phyloP scores from a whole-genome alignment of 768 basidiomycete species.

The Hebeloma cylindrosporum region DNA sequence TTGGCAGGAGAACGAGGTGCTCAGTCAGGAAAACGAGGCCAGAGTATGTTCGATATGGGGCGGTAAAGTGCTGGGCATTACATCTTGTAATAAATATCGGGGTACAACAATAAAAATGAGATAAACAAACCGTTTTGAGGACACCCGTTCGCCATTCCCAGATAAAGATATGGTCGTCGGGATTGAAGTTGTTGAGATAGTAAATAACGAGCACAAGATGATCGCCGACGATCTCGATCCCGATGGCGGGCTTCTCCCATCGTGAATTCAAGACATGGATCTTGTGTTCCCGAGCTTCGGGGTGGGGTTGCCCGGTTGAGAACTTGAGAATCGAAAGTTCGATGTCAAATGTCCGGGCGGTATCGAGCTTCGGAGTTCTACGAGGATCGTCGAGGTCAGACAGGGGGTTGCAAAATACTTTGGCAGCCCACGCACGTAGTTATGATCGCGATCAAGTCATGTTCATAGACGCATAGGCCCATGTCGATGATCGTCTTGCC shows the following conservation, averaged over 20 bases:
- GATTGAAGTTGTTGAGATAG: slow-evolving; percentile 17
- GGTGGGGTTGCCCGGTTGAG: slow-evolving; percentile 38
- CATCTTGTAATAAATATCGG: neutral
- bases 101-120: neutral
- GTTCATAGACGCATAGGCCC: slow-evolving; percentile 42
- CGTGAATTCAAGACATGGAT: slow-evolving; percentile 30
- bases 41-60: slow-evolving; percentile 27
- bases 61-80: slow-evolving; percentile 20
- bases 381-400: neutral
- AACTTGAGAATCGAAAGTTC: slow-evolving; percentile 31
- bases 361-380: too few species aligned
- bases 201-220: slow-evolving; percentile 40
- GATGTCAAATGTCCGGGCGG: too few species aligned
- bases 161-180: slow-evolving; percentile 36
- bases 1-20: slow-evolving; percentile 34
- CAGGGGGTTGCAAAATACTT: slow-evolving; percentile 1
- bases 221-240: slow-evolving; percentile 47
- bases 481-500: slow-evolving; percentile 40
- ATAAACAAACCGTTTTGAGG: slow-evolving; percentile 33
- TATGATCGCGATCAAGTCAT: slow-evolving; percentile 43
- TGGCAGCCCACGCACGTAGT: slow-evolving; percentile 35
- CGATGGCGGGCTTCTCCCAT: slow-evolving; percentile 31
- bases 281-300: slow-evolving; percentile 27
- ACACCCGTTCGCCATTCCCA: slow-evolving; percentile 44
- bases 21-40: slow-evolving; percentile 36